Evolutionary conservation across 2,329 filamentous ascomycete genomes (phyloP).

Genomic region (Mycosphaerella sp.): DNA sequence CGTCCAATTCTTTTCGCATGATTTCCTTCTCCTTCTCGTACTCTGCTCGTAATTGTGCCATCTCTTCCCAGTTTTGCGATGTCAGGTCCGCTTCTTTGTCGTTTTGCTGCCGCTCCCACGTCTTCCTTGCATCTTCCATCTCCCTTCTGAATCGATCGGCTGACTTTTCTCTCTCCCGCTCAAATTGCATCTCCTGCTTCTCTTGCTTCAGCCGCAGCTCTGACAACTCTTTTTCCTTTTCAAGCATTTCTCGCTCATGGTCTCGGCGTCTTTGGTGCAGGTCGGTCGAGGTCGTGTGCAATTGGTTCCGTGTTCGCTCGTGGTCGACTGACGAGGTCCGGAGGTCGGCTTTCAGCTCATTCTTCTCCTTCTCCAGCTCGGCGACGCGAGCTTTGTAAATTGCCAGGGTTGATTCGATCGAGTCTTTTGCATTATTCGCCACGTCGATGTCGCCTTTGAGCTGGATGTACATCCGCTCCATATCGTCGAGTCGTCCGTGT

Average conservation of each 20-base stretch:
- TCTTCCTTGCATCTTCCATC: slow-evolving; percentile 43
- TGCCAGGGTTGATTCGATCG: slow-evolving; percentile 67
- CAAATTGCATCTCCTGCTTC: slow-evolving; percentile 25
- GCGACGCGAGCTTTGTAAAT: slow-evolving; percentile 60
- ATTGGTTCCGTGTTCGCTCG: slow-evolving; percentile 35
- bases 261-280: slow-evolving; percentile 31
- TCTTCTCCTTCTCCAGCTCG: slow-evolving; percentile 29
- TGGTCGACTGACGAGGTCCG: slow-evolving; percentile 61
- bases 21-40: slow-evolving; percentile 62
- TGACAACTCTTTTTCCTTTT: slow-evolving; percentile 26
- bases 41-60: slow-evolving; percentile 58
- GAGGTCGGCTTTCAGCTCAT: slow-evolving; percentile 47
- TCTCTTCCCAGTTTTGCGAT: slow-evolving; percentile 60
- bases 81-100: slow-evolving; percentile 54
- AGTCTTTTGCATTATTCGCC: slow-evolving; percentile 61
- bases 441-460: slow-evolving; percentile 68
- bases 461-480: slow-evolving; percentile 67
- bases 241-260: slow-evolving; percentile 31
- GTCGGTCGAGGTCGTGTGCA: slow-evolving; percentile 32
- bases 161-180: slow-evolving; percentile 46
- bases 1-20: slow-evolving; percentile 47
- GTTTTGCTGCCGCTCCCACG: slow-evolving; percentile 38
- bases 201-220: slow-evolving; percentile 27
- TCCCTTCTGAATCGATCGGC: slow-evolving; percentile 51
- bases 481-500: slow-evolving; percentile 65